A percentile compares a stretch with the other conserved stretches of the same genome.
Evolutionary conservation across 2,329 filamentous ascomycete species (phyloP).

Genomic region (Celoporthe dispersa): DNA sequence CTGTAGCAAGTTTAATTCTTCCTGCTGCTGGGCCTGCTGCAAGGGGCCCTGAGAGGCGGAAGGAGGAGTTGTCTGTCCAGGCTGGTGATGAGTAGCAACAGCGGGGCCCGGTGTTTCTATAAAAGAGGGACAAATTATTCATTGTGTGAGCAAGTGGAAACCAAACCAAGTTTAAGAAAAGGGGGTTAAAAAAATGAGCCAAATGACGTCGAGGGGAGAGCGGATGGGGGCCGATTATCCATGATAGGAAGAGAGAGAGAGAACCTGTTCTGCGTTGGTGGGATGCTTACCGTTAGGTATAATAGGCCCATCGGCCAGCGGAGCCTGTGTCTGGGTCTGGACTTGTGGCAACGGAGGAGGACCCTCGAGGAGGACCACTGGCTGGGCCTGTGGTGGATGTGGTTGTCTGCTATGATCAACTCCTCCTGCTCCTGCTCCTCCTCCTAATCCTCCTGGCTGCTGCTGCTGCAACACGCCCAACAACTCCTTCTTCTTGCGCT

Average conservation of each 20-base stretch:
- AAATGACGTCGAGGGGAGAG: too few species aligned
- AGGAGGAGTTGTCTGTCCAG: not conserved
- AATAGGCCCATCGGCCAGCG: not conserved
- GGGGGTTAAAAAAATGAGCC: too few species aligned
- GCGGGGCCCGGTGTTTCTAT: not conserved
- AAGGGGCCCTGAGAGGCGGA: not conserved
- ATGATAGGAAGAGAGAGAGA: not conserved
- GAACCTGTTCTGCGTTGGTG: not conserved
- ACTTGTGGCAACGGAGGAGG: not conserved
- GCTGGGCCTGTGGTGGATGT: not conserved
- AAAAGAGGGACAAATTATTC: too few species aligned
- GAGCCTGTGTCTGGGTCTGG: not conserved
- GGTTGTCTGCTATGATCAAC: not conserved
- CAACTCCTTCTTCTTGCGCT: conserved; percentile 6
- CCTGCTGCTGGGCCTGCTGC: not conserved
- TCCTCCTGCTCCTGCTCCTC: not conserved
- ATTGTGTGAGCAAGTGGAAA: too few species aligned
- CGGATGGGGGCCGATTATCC: not conserved
- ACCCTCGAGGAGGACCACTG: not conserved
- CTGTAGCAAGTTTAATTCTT: not conserved
- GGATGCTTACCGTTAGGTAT: not conserved
- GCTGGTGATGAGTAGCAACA: not conserved
- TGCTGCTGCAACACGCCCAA: not conserved
- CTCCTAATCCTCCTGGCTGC: not conserved
- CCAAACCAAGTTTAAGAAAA: too few species aligned